Conservation (phyloP, 768 basidiomycete species). For the Kwoniella dejecticola region DNA sequence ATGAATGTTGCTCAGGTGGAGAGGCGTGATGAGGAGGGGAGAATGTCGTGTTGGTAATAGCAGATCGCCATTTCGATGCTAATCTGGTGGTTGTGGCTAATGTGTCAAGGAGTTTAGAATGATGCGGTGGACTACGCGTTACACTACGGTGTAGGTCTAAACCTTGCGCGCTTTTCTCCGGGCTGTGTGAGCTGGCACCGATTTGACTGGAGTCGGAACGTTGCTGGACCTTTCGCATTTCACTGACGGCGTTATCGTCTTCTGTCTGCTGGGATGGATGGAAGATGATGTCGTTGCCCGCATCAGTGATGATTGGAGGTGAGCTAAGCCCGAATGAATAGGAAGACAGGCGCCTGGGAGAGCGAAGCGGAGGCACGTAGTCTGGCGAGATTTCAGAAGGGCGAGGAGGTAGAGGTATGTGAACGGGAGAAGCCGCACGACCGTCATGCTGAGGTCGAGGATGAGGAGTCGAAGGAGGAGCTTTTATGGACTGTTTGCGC, state of each 20-base stretch:
- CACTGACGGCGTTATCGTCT: slow-evolving; percentile 6
- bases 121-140: slow-evolving; percentile 15
- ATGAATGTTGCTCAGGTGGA: background rate
- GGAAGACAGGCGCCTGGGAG: slow-evolving; percentile 39
- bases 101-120: slow-evolving; percentile 30
- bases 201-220: background rate
- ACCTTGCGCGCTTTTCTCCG: background rate
- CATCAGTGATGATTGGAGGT: slow-evolving; percentile 32
- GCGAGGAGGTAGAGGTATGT: slow-evolving; percentile 38
- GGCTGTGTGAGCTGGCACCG: background rate
- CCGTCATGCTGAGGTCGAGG: background rate
- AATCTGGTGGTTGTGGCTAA: slow-evolving; percentile 39
- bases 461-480: slow-evolving; percentile 1
- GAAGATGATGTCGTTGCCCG: slow-evolving; percentile 35
- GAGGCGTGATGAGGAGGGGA: background rate
- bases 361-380: slow-evolving; percentile 29
- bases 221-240: slow-evolving; percentile 13
- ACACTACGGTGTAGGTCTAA: background rate
- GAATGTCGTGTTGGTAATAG: slow-evolving; percentile 28
- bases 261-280: slow-evolving; percentile 22
- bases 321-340: slow-evolving; percentile 33
- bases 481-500: background rate
- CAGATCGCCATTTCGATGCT: slow-evolving; percentile 51
- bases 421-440: background rate
- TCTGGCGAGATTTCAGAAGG: slow-evolving; percentile 40